Evolutionary conservation across 73 alveolate species (phyloP), one percentile per base, ranked within the genome.

Genomic region (Tetrahymena borealis): DNA sequence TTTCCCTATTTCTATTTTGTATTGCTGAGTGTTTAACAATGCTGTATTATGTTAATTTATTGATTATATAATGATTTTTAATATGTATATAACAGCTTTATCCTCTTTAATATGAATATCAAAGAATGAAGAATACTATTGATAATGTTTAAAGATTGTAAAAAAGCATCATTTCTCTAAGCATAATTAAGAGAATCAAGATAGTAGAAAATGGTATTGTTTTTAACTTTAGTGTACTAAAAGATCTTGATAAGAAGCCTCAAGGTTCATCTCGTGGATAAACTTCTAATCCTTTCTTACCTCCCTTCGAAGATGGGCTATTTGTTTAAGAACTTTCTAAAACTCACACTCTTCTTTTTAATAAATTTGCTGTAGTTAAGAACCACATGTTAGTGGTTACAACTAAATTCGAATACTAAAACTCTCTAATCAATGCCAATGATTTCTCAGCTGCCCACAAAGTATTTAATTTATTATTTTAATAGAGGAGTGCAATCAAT

Each of bases 261-360:
- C 32, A 40, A 12, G 36, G 39, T 28, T 32, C 39, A 18, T 60
- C 85, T 60, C 60, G 79, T 32, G 39, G 79, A 11, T 32, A 39
- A n/a, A 42, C 78, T 28, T 78, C 91, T 39, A 91, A 39, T 38
- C 36, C 94, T 33, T 95, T 95, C 78, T 33, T 79, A 18, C 98
- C 98, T n/a, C 98, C 98, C 2, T 90, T 94, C 33, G 96, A 95
- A 32, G 96, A 94, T 43, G 96, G 96, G 11, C 91, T 85, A 15
- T 93, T 90, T 28, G 91, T 95, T 33, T 93, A 90, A 36, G 95
- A 94, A 16, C 28, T 95, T 13, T 40, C 96, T n/a, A 92, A 94
- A 16, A 78, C 91, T 33, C 98, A 95, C 43, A n/a, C 92, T 7
- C 94, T 95, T 0, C 39, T 95, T 28, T 92, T 94, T 79, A 95